Conservation (phyloP, 2,329 filamentous ascomycete species). For the Sporothrix globosa region DNA sequence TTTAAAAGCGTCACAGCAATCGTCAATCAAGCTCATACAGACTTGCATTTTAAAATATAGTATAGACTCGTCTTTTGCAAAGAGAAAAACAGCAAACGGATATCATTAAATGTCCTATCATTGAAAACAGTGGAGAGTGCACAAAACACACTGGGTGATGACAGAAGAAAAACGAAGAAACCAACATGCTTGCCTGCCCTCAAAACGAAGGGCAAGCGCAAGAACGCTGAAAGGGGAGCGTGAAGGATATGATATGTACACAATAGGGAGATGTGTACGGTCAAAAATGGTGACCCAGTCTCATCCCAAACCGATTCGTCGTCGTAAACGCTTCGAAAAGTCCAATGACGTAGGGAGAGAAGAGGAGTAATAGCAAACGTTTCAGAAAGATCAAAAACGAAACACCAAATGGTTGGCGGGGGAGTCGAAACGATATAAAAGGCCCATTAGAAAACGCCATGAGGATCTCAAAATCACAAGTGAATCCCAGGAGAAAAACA, state of each 20-base stretch:
- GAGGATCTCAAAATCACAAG: not conserved
- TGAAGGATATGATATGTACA: not conserved
- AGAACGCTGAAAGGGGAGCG: not conserved
- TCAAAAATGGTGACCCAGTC: not conserved
- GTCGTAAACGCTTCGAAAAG: slow-evolving; percentile 24
- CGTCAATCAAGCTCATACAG: not conserved
- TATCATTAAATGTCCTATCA: slow-evolving; percentile 43
- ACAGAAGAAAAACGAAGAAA: slow-evolving; percentile 11
- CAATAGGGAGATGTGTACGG: not conserved
- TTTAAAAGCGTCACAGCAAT: not conserved
- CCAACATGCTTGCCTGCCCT: not conserved
- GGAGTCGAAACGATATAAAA: not conserved
- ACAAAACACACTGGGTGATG: slow-evolving; percentile 12
- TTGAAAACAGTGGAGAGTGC: slow-evolving; percentile 32
- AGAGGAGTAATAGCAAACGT: not conserved
- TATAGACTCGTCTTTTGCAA: not conserved
- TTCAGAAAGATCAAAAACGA: not conserved
- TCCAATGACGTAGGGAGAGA: slow-evolving; percentile 7
- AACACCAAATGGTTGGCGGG: not conserved
- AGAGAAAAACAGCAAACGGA: slow-evolving; percentile 38
- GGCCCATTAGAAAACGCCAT: not conserved
- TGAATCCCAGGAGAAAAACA: slow-evolving; percentile 12
- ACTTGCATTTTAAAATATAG: not conserved
- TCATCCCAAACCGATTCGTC: not conserved
- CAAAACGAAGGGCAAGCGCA: not conserved